Evolutionary conservation across 2,329 filamentous ascomycete genomes (phyloP).

Genomic region (Mycosphaerella arachidis): DNA sequence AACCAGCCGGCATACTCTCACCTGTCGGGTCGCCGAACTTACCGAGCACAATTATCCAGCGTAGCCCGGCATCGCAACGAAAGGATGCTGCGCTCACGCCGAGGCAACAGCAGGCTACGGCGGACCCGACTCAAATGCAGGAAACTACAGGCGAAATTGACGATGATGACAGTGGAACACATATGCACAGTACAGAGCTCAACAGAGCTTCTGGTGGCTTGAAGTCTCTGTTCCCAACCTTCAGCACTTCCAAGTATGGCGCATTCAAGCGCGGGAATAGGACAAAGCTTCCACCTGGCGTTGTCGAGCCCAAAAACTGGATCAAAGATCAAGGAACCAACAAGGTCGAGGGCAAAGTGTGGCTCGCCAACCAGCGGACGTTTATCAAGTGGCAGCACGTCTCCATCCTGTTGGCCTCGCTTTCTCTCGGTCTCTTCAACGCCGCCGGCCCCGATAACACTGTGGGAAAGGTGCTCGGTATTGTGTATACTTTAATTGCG

Average conservation of each 20-base stretch:
- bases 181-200: conserved; percentile 25
- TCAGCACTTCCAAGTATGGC: conserved; percentile 76
- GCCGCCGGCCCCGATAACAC: conserved; percentile 70
- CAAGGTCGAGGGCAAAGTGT: conserved; percentile 94
- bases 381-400: conserved; percentile 99
- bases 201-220: conserved; percentile 53
- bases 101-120: conserved; percentile 13
- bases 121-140: conserved; percentile 27
- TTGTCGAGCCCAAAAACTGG: conserved; percentile 78
- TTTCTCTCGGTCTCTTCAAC: conserved; percentile 83
- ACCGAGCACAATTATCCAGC: conserved; percentile 8
- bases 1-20: conserved; percentile 62
- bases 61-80: conserved; percentile 8
- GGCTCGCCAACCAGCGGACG: conserved; percentile 96
- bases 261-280: conserved; percentile 43
- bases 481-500: conserved; percentile 77
- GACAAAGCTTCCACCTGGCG: conserved; percentile 70
- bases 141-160: conserved; percentile 43
- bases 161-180: conserved; percentile 46
- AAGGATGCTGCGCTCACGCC: conserved; percentile 15
- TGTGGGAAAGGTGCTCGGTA: conserved; percentile 73
- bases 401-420: conserved; percentile 74
- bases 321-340: conserved; percentile 93
- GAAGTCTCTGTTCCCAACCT: conserved; percentile 71
- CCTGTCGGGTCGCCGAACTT: conserved; percentile 58